Base-by-base conservation (phyloP, 2,329 filamentous ascomycete species). In the Alternaria postmessia region DNA sequence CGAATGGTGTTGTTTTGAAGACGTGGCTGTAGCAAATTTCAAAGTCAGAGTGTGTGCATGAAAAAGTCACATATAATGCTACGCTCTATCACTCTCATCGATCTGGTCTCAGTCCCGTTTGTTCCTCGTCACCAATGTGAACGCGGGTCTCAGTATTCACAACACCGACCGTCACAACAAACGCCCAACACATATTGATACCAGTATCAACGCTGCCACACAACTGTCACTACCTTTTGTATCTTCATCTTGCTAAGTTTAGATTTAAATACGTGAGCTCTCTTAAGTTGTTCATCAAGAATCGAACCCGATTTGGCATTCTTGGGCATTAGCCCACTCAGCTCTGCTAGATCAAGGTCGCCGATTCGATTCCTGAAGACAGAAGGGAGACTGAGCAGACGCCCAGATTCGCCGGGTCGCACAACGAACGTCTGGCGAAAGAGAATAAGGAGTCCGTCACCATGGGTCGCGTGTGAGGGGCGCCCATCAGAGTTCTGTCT, bases 341-440 rank as follows among this genome's bases (percentile, higher is more conserved):
- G 32, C 32, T 30, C 16, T 20, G 26, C 26, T 18, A 52, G 48
- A 30, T 34, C 22, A 39, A 26, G 26, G 41, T 24, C 41, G 32
- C 41, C 22, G 16, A 30, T 53, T 47, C 55, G 48, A 53, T 46
- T 30, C 34, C 26, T 9, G 7, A 41, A 8, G 43, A 58, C 42
- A 58, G 55, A 53, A 58, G 55, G 41, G 55, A 58, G 55, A 54
- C 55, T 14, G 32, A 34, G 36, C 49, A 48, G 48, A 54, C 32
- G n/a, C 36, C 22, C 52, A 47, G 30, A 41, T 32, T 34, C 38
- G 11, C 49, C 7, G 51, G 30, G 39, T 44, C 41, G 30, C n/a
- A 38, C n/a, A 39, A 18, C 34, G n/a, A 39, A 22, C 16, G 47
- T 57, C 48, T 57, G 54, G 30, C 42, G 9, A n/a, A 18, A 26